phyloP scores from a whole-genome alignment of 768 basidiomycete species.

The Serpula lacrymans region DNA sequence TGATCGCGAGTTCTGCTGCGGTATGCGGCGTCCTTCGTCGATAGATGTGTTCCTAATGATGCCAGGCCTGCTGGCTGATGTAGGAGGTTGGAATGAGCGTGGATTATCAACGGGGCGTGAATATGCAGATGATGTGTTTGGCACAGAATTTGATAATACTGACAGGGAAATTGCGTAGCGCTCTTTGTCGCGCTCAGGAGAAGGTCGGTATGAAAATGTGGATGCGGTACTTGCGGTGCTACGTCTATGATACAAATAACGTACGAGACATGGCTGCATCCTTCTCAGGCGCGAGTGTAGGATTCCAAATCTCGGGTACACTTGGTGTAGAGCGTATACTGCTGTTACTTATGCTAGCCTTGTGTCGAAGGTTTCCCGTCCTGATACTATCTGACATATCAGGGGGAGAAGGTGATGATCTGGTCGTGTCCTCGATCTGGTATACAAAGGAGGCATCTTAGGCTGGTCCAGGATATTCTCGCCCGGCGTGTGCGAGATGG shows the following conservation, averaged over 20 bases:
- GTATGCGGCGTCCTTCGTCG: slow-evolving; percentile 18
- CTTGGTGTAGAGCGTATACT: slow-evolving; percentile 30
- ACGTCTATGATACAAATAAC: slow-evolving; percentile 39
- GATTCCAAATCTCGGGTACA: slow-evolving; percentile 49
- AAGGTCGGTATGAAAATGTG: slow-evolving; percentile 44
- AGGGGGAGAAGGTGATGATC: slow-evolving; percentile 15
- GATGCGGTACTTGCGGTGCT: slow-evolving; percentile 50
- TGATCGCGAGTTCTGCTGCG: slow-evolving; percentile 20
- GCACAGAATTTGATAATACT: slow-evolving; percentile 10
- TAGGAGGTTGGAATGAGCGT: slow-evolving; percentile 13
- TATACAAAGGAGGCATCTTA: slow-evolving; percentile 18
- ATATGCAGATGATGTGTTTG: too few relatives aligned
- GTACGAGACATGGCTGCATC: slow-evolving; percentile 39
- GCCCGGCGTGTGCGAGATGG: slow-evolving; percentile 17
- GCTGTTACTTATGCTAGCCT: slow-evolving; percentile 33
- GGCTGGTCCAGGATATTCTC: slow-evolving; percentile 18
- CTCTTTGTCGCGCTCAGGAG: slow-evolving; percentile 35
- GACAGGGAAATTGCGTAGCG: slow-evolving; percentile 12
- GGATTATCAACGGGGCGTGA: background rate
- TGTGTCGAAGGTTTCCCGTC: slow-evolving; percentile 24
- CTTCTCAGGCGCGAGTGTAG: slow-evolving; percentile 42
- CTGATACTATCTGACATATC: slow-evolving; percentile 23
- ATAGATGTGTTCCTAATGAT: slow-evolving; percentile 24
- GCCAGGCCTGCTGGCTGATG: slow-evolving; percentile 30
- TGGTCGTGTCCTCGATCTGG: slow-evolving; percentile 24